Base-by-base conservation (phyloP, 2,329 filamentous ascomycete species). In the Fusarium humuli region DNA sequence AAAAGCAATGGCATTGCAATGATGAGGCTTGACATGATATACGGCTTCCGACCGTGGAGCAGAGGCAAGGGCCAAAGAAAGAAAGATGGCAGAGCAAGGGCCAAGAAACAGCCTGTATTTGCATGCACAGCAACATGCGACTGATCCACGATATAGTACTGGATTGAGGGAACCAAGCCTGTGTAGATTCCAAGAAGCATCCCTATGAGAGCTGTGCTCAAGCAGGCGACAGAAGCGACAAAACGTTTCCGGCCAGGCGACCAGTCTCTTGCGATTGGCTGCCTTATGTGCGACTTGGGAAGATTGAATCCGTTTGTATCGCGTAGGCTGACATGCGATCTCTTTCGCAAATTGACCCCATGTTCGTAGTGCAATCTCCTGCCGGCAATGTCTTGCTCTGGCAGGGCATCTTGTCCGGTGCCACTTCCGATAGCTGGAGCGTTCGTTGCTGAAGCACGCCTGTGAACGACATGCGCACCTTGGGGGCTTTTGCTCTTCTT, bases 111-210 rank as follows among this genome's bases (percentile, higher is more conserved):
- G 27, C 89, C 86, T 18, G 92, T 90, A 71, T 94, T 94, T 6
- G 92, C 92, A 37, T 93, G 83, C 29, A 94, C 89, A 3, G 89
- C 85, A 63, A 87, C 84, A 73, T 93, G 91, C 46, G 87, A 81
- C 65, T 90, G 84, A 72, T 94, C 91, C 25, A 88, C 89, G 68
- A 94, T 87, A 73, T 89, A 90, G 77, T 94, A 94, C 76, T 94
- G 92, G 27, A 94, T 92, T 6, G 89, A 88, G n/a, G 92, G 91
- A 1, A 94, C 91, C 71, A 94, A 86, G 5, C 92, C 92, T 57
- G 91, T 90, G 76, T 94, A 95, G 23, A 94, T 91, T 1, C 92
- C 92, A 61, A 93, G 82, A 23, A 94, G 83, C 27, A 92, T 81
- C 0, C 92, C 92, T 47, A 94, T 84, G 57, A 93, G 82, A 16